Percentiles rank a stretch among this genome's conserved stretches.
Evolutionary conservation across 2,329 filamentous ascomycete genomes (phyloP).

Genomic region (Lachnellula suecica): DNA sequence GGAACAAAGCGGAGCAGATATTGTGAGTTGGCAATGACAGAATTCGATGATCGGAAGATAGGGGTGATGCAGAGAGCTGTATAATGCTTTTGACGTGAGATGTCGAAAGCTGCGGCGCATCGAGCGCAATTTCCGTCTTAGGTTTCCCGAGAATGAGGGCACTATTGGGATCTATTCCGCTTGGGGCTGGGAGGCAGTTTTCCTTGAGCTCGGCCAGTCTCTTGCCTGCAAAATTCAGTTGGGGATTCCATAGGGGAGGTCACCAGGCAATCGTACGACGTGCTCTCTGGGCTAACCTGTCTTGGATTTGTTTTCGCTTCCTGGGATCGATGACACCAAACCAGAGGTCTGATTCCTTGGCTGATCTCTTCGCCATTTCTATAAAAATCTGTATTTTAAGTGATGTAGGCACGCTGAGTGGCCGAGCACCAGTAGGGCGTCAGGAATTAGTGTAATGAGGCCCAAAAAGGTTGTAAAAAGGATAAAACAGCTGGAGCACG

Average conservation of each 20-base stretch:
- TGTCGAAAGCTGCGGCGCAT: not conserved
- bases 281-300: constrained; percentile 21
- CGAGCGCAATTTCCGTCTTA: not conserved
- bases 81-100: not conserved
- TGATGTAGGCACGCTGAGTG: not conserved
- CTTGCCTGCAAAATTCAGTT: not conserved
- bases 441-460: not conserved
- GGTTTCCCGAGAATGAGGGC: not conserved
- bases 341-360: constrained; percentile 9
- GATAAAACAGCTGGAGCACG: not conserved
- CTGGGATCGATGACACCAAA: constrained; percentile 15
- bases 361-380: not conserved
- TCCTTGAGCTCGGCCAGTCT: not conserved
- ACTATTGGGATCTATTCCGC: not conserved
- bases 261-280: constrained; percentile 15
- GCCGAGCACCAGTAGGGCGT: not conserved
- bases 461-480: not conserved
- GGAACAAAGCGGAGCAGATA: constrained; percentile 16
- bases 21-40: constrained; percentile 2
- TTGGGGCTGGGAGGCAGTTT: not conserved
- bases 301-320: constrained; percentile 23
- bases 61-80: not conserved
- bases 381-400: not conserved
- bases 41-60: not conserved
- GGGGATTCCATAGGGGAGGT: not conserved